These are phyloP conservation scores for Heteromeles arbutifolia DNA, from an alignment of 306 rosid genomes.

Conservation along the genomic window DNA sequence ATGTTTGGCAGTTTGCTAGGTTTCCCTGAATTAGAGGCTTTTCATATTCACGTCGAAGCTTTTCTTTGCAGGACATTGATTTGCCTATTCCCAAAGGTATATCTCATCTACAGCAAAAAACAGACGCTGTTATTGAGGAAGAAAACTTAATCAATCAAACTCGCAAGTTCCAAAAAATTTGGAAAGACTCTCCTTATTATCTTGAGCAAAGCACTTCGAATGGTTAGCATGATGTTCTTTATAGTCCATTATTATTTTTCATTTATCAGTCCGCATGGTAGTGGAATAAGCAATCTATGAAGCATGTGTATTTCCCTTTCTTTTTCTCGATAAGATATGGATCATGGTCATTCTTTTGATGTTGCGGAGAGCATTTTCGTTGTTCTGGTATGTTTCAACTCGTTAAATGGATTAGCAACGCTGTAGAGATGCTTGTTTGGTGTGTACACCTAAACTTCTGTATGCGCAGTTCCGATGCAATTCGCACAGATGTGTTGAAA, in stretches of 20 bases:
- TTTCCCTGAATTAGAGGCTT: neutral
- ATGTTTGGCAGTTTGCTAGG: neutral
- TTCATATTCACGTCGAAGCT: neutral
- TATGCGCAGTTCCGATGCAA: neutral
- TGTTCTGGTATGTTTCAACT: slow-evolving; percentile 4
- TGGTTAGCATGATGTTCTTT: slow-evolving; percentile 4
- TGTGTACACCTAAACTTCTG: neutral
- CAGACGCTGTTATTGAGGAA: neutral
- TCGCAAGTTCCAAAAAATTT: neutral
- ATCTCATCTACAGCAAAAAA: neutral
- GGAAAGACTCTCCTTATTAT: neutral
- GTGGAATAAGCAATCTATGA: neutral
- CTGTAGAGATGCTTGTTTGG: neutral
- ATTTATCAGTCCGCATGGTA: neutral
- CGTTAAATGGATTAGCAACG: neutral
- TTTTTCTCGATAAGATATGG: too few species aligned
- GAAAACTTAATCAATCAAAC: neutral
- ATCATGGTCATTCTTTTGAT: neutral
- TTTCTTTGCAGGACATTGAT: neutral
- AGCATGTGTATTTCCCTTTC: too few species aligned
- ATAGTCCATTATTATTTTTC: neutral
- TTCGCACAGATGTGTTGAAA: neutral
- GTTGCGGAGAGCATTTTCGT: neutral
- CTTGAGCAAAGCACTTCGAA: neutral
- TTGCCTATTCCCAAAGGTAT: neutral